These are phyloP conservation scores for Lithohypha guttulata DNA, from an alignment of 2,329 filamentous ascomycete genomes.

Conservation along the genomic window DNA sequence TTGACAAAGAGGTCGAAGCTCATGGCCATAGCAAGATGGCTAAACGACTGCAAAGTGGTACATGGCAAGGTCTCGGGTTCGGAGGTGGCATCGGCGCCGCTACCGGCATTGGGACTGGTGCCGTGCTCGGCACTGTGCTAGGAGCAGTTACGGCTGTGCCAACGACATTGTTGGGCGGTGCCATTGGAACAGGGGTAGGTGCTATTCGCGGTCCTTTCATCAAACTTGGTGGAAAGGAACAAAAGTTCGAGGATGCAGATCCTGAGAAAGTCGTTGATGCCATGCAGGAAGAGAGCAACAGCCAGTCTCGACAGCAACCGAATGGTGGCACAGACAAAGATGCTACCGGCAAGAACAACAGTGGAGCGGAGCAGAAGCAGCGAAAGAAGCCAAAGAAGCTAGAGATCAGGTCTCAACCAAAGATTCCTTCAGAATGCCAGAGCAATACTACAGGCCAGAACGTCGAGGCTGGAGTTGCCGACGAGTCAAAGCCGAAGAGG, in stretches of 20 bases:
- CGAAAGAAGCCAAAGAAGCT: slow-evolving; percentile 1
- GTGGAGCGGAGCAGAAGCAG: background rate
- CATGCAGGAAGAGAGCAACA: slow-evolving; percentile 11
- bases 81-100: slow-evolving; percentile 17
- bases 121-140: slow-evolving; percentile 13
- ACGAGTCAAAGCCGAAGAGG: slow-evolving; percentile 10
- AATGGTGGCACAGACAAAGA: background rate
- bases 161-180: slow-evolving; percentile 13
- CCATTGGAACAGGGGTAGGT: slow-evolving; percentile 13
- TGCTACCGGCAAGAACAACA: background rate
- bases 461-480: slow-evolving; percentile 8
- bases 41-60: slow-evolving; percentile 14
- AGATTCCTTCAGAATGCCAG: background rate
- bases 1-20: slow-evolving; percentile 16
- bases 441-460: background rate
- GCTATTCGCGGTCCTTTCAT: slow-evolving; percentile 15
- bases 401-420: background rate
- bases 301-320: background rate
- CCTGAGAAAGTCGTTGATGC: slow-evolving; percentile 13
- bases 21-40: slow-evolving; percentile 17
- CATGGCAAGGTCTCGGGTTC: slow-evolving; percentile 15
- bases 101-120: slow-evolving; percentile 13
- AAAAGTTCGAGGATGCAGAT: slow-evolving; percentile 16
- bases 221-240: slow-evolving; percentile 15
- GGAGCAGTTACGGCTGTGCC: slow-evolving; percentile 13